A percentile compares a stretch with the other conserved stretches of the same genome.
phyloP scores from a whole-genome alignment of 1,284 basidiomycete genomes.

The Fomitopsis pinicola region DNA sequence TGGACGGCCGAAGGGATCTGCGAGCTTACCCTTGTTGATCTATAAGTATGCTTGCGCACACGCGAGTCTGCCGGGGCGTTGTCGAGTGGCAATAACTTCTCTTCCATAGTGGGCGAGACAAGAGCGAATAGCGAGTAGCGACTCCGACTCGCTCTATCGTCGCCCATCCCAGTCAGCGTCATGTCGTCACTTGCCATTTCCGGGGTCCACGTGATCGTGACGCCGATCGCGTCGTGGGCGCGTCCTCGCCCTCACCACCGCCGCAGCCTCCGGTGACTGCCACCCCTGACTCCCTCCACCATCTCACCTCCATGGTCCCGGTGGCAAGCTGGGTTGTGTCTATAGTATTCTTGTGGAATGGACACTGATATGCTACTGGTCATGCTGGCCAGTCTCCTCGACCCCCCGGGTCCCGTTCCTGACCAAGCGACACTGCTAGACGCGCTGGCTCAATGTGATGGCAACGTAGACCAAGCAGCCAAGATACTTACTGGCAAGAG shows the following conservation, averaged over 20 bases:
- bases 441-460: constrained; percentile 54
- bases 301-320: no score
- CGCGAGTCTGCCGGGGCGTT: not conserved
- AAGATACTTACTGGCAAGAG: constrained; percentile 20
- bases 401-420: constrained; percentile 23
- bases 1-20: not conserved
- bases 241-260: constrained; percentile 1
- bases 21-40: not conserved
- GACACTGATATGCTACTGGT: constrained; percentile 72
- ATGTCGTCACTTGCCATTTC: not conserved
- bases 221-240: not conserved
- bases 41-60: constrained; percentile 4
- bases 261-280: no score
- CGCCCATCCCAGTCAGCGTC: not conserved
- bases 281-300: no score
- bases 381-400: constrained; percentile 58
- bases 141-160: not conserved
- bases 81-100: not conserved
- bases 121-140: not conserved
- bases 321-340: no score
- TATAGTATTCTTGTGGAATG: constrained; percentile 6
- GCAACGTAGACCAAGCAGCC: constrained; percentile 60
- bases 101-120: constrained; percentile 1
- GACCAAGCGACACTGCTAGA: constrained; percentile 48
- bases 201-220: constrained; percentile 1